These are phyloP conservation scores for Chrysoporthe cubensis DNA, from an alignment of 2,329 filamentous ascomycete genomes.

Conservation along the genomic window DNA sequence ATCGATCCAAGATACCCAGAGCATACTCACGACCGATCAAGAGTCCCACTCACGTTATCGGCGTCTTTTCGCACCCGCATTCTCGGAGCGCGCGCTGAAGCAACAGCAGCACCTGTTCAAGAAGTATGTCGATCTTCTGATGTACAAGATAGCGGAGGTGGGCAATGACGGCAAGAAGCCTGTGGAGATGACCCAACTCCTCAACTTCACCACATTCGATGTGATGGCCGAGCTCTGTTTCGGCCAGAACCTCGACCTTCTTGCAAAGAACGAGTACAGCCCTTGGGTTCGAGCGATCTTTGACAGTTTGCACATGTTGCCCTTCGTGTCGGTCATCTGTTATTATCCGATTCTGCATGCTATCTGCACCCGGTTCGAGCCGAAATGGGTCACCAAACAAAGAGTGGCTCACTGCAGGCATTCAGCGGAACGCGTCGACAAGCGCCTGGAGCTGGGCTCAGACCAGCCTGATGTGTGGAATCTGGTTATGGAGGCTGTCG, in stretches of 20 bases:
- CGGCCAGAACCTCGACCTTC: slow-evolving; percentile 27
- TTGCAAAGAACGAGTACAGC: slow-evolving; percentile 28
- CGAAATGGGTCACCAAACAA: slow-evolving; percentile 31
- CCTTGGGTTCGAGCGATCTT: slow-evolving; percentile 33
- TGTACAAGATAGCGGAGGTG: slow-evolving; percentile 41
- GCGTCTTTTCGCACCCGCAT: slow-evolving; percentile 32
- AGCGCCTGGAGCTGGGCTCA: slow-evolving; percentile 34
- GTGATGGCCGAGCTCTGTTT: slow-evolving; percentile 33
- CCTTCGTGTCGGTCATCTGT: slow-evolving; percentile 33
- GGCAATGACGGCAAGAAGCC: slow-evolving; percentile 22
- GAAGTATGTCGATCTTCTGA: slow-evolving; percentile 43
- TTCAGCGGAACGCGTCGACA: slow-evolving; percentile 36
- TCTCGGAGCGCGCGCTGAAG: slow-evolving; percentile 31
- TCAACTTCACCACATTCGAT: slow-evolving; percentile 33
- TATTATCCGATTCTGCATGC: slow-evolving; percentile 33
- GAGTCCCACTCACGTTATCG: slow-evolving; percentile 31
- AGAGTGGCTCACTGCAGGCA: slow-evolving; percentile 28
- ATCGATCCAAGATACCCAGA: slow-evolving; percentile 23
- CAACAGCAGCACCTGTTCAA: slow-evolving; percentile 36
- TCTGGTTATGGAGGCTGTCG: slow-evolving; percentile 31
- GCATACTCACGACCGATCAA: slow-evolving; percentile 30
- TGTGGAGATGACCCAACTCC: slow-evolving; percentile 31
- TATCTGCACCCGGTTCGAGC: slow-evolving; percentile 32
- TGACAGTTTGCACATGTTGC: slow-evolving; percentile 34
- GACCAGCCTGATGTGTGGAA: slow-evolving; percentile 36